These are phyloP conservation scores for Botrytis tulipae DNA, from an alignment of 2,329 filamentous ascomycete species.

Conservation along the genomic window DNA sequence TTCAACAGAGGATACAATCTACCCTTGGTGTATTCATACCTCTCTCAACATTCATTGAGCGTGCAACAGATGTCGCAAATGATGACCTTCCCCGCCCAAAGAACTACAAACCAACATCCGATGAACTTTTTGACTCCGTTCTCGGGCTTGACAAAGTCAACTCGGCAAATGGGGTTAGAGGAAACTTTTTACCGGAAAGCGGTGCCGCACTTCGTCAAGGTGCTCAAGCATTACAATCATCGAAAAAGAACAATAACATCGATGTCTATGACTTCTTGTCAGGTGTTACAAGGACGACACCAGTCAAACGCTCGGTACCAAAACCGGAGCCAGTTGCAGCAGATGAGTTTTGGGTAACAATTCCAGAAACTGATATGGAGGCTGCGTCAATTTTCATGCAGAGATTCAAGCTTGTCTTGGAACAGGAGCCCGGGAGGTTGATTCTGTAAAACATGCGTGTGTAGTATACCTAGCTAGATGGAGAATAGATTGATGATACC, in stretches of 20 bases:
- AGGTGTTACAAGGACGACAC: conserved; percentile 42
- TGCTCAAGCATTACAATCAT: conserved; percentile 27
- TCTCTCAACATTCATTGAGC: conserved; percentile 80
- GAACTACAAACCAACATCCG: conserved; percentile 62
- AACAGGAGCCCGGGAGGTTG: conserved; percentile 74
- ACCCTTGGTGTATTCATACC: conserved; percentile 78
- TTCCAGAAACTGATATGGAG: conserved; percentile 77
- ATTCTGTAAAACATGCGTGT: conserved; percentile 51
- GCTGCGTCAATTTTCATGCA: conserved; percentile 80
- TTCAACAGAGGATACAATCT: conserved; percentile 76
- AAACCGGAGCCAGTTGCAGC: conserved; percentile 51
- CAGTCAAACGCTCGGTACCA: conserved; percentile 31
- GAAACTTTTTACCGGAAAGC: conserved; percentile 73
- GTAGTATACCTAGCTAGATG: conserved; percentile 24
- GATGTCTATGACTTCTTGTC: conserved; percentile 85
- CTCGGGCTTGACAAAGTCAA: conserved; percentile 62
- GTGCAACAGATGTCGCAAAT: conserved; percentile 84
- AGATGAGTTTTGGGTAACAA: conserved; percentile 80
- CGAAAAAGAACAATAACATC: conserved; percentile 47
- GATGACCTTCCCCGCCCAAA: conserved; percentile 72
- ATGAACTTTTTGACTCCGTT: conserved; percentile 87
- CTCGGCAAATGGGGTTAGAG: conserved; percentile 53
- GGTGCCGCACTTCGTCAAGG: conserved; percentile 46
- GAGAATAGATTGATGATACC: conserved; percentile 26
- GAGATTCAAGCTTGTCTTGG: conserved; percentile 79